A percentile compares a stretch with the other conserved stretches of the same genome.
Evolutionary conservation across 345 rosid genomes (phyloP).

Genomic region (Syzygium oleosum): DNA sequence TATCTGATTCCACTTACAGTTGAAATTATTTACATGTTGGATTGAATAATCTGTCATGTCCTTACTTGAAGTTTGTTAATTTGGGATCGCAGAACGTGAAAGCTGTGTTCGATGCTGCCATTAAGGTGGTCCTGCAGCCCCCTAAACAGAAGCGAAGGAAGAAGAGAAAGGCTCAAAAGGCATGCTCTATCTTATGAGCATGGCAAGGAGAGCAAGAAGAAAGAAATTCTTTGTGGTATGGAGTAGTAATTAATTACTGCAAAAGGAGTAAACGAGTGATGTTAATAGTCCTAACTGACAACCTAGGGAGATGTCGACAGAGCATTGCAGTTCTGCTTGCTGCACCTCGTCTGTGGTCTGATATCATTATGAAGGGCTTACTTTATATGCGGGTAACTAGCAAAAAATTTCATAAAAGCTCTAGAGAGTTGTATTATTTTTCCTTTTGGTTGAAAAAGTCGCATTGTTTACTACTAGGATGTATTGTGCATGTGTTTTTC

Average conservation of each 20-base stretch:
- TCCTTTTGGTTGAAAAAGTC: neutral
- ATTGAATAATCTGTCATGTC: neutral
- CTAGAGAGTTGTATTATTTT: neutral
- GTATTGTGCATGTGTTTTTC: neutral
- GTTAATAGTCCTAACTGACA: neutral
- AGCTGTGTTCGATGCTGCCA: conserved; percentile 83
- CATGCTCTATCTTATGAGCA: conserved; percentile 56
- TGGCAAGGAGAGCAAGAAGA: neutral
- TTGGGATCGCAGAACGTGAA: conserved; percentile 59
- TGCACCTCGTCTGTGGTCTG: neutral
- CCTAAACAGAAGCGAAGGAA: conserved; percentile 73
- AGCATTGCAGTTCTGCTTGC: neutral
- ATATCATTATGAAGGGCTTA: neutral
- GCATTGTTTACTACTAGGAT: neutral
- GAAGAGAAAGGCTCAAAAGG: conserved; percentile 61
- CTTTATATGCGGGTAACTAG: neutral
- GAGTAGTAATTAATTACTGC: neutral
- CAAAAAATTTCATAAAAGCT: neutral
- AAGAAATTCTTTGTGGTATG: neutral
- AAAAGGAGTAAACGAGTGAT: neutral
- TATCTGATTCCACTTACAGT: neutral
- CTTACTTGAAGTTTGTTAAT: neutral
- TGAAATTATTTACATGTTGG: neutral
- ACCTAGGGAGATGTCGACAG: neutral
- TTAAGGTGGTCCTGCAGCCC: conserved; percentile 84